Percentiles rank a stretch among this genome's conserved stretches.
phyloP scores from a whole-genome alignment of 140 eudicot species.

The Stevia rebaudiana region DNA sequence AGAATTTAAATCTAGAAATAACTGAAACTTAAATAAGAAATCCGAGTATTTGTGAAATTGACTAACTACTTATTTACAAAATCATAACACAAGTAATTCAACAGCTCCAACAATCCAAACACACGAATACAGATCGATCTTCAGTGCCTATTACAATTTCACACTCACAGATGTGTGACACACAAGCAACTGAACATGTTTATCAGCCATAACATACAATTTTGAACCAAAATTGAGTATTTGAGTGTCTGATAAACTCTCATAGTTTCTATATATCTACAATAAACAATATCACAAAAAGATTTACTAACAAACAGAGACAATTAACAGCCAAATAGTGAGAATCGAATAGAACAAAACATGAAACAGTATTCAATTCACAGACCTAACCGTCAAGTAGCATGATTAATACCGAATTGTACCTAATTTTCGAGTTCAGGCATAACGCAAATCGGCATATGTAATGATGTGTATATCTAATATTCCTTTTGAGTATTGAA shows the following conservation, averaged over 20 bases:
- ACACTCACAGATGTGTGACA: neutral
- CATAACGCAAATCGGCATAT: neutral
- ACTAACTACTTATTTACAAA: conserved; percentile 6
- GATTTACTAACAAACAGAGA: conserved; percentile 3
- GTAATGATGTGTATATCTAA: conserved; percentile 4
- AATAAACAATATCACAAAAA: neutral
- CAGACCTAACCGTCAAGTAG: conserved; percentile 5
- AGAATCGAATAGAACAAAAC: neutral
- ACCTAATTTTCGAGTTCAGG: conserved; percentile 1
- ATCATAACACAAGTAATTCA: neutral
- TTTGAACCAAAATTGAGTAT: neutral
- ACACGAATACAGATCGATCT: neutral
- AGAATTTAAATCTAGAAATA: neutral
- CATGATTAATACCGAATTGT: conserved; percentile 5
- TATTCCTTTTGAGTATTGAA: conserved; percentile 10
- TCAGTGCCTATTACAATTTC: neutral
- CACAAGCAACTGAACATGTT: neutral
- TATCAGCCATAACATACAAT: neutral
- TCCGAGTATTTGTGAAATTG: neutral
- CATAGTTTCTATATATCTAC: neutral
- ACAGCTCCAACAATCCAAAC: conserved; percentile 1
- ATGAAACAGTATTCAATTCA: neutral
- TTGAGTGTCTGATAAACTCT: neutral
- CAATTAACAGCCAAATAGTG: neutral
- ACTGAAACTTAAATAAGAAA: neutral